phyloP scores from a whole-genome alignment of 108 stramenopile species.

The Cyclotella baltica region DNA sequence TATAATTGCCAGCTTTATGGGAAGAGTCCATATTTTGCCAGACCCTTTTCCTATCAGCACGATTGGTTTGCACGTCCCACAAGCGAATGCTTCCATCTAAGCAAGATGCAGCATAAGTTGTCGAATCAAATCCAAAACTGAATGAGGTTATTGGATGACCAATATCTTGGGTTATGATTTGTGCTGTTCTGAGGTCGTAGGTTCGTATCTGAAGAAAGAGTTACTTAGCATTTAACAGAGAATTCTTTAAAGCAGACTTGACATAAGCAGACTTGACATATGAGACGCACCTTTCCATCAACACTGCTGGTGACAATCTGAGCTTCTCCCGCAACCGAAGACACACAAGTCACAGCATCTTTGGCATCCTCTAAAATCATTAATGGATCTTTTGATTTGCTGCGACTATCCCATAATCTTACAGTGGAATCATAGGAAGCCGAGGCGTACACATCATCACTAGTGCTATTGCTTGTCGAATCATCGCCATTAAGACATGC shows the following conservation, averaged over 20 bases:
- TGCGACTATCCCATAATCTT: slow-evolving; percentile 78
- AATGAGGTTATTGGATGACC: slow-evolving; percentile 70
- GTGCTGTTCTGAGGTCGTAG: slow-evolving; percentile 77
- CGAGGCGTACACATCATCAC: slow-evolving; percentile 64
- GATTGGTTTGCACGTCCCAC: slow-evolving; percentile 38
- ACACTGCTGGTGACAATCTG: slow-evolving; percentile 69
- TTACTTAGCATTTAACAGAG: background rate
- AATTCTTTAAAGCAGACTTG: background rate
- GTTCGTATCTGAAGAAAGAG: slow-evolving; percentile 44
- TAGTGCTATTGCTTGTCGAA: slow-evolving; percentile 10
- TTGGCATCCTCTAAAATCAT: slow-evolving; percentile 80
- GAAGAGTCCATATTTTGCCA: slow-evolving; percentile 30
- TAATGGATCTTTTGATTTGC: slow-evolving; percentile 61
- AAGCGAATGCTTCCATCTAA: slow-evolving; percentile 82
- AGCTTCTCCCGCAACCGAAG: slow-evolving; percentile 36
- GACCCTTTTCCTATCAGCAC: slow-evolving; percentile 38
- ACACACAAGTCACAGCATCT: slow-evolving; percentile 79
- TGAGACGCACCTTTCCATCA: slow-evolving; percentile 64
- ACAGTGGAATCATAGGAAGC: slow-evolving; percentile 86
- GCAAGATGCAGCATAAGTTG: slow-evolving; percentile 72
- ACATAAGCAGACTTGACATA: background rate
- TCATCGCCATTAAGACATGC: slow-evolving; percentile 41
- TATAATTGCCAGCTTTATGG: slow-evolving; percentile 73
- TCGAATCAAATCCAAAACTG: slow-evolving; percentile 61
- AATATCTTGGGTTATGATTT: slow-evolving; percentile 60